A percentile compares a stretch with the other conserved stretches of the same genome.
Conservation (phyloP, 805 yeast species). For the Saccharomyces cerevisiae region DNA sequence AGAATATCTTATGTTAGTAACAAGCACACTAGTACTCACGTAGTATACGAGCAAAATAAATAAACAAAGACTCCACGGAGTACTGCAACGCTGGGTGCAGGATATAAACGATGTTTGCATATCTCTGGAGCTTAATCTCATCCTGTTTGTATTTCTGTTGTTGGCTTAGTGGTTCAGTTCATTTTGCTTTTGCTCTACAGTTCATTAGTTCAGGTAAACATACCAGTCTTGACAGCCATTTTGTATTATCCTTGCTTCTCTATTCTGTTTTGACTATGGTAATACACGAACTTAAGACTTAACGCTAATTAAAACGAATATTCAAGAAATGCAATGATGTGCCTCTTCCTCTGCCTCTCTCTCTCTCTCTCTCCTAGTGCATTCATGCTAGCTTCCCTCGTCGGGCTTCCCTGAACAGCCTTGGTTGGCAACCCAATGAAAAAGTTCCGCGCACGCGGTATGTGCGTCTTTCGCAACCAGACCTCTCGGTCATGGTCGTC, state of each 20-base stretch:
- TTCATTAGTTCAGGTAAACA: slow-evolving; percentile 16
- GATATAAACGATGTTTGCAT: not conserved
- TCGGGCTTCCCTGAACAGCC: not conserved
- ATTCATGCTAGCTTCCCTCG: not conserved
- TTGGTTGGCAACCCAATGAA: not conserved
- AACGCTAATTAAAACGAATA: not conserved
- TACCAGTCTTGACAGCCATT: slow-evolving; percentile 51
- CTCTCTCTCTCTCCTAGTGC: not conserved
- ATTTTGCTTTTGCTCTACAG: not conserved
- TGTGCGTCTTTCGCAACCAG: not conserved
- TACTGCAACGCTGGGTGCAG: not conserved
- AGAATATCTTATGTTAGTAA: slow-evolving; percentile 29
- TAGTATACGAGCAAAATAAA: not conserved
- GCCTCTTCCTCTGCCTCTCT: not conserved
- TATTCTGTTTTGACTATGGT: not conserved
- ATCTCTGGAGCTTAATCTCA: not conserved
- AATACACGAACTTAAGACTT: not conserved
- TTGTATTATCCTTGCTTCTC: not conserved
- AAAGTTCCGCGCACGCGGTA: not conserved
- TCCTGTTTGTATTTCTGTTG: not conserved
- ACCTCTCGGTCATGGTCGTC: not conserved
- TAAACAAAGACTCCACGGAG: not conserved
- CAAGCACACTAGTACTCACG: not conserved
- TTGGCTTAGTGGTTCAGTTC: too few relatives aligned
- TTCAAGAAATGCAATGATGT: not conserved